These are phyloP conservation scores for Cicer judaicum DNA, from an alignment of 306 rosid genomes.

Conservation along the genomic window DNA sequence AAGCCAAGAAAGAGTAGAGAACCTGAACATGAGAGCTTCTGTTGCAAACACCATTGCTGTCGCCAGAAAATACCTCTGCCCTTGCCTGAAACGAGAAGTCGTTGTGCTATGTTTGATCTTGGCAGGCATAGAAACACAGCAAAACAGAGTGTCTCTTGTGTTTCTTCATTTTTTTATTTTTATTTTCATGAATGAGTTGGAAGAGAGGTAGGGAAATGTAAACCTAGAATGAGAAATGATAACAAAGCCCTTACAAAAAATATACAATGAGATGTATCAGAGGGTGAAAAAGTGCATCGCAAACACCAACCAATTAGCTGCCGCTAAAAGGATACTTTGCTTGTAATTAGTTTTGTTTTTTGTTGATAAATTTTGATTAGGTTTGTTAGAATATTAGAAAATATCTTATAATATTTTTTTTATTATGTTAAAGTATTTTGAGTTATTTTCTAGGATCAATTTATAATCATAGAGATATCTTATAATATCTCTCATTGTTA, in stretches of 20 bases:
- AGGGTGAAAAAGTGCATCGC: neutral
- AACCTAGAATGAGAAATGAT: neutral
- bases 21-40: neutral
- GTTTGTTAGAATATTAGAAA: too few species aligned
- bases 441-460: too few species aligned
- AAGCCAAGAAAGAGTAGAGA: neutral
- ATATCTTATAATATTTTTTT: too few species aligned
- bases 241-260: neutral
- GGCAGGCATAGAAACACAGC: neutral
- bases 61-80: neutral
- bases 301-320: neutral
- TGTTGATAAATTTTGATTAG: too few species aligned
- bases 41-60: neutral
- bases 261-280: neutral
- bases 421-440: too few species aligned
- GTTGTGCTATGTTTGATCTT: neutral
- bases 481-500: too few species aligned
- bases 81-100: neutral
- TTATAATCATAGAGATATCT: too few species aligned
- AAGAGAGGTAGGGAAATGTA: neutral
- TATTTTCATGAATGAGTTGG: neutral
- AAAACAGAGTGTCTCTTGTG: neutral
- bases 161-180: neutral
- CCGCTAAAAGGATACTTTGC: neutral
- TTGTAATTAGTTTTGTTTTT: neutral